Evolutionary conservation across 1,139 yeast species (phyloP).

Genomic region (Debaryomyces nepalensis): DNA sequence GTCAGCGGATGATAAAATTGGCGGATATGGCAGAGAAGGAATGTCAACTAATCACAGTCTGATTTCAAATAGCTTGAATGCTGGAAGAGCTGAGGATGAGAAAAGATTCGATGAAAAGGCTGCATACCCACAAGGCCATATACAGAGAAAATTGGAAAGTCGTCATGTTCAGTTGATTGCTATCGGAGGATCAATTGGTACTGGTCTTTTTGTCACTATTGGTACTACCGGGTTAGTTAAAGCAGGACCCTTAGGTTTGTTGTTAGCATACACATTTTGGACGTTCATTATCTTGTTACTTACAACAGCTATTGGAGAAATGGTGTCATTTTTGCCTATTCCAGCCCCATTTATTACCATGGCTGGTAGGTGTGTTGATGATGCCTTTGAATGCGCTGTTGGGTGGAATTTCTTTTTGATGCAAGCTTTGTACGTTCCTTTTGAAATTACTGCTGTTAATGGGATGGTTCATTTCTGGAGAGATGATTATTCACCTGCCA

Average conservation of each 20-base stretch:
- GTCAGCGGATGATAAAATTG: neutral
- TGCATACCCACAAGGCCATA: slow-evolving; percentile 2
- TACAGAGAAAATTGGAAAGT: slow-evolving; percentile 16
- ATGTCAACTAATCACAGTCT: neutral
- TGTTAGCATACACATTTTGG: slow-evolving; percentile 48
- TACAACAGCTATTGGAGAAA: slow-evolving; percentile 78
- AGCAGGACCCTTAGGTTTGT: slow-evolving; percentile 55
- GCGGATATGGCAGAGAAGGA: slow-evolving; percentile 5
- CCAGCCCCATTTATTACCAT: slow-evolving; percentile 62
- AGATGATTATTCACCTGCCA: slow-evolving; percentile 71
- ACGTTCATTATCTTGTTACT: slow-evolving; percentile 57
- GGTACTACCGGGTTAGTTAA: slow-evolving; percentile 43
- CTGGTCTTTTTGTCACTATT: slow-evolving; percentile 49
- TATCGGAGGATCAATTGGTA: slow-evolving; percentile 40
- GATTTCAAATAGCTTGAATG: neutral
- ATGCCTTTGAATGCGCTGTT: slow-evolving; percentile 75
- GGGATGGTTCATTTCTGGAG: slow-evolving; percentile 81
- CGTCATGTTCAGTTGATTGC: slow-evolving; percentile 42
- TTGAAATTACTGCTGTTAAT: slow-evolving; percentile 80
- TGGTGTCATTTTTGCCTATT: slow-evolving; percentile 80
- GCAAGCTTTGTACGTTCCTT: slow-evolving; percentile 78
- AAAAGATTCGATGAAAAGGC: slow-evolving; percentile 1
- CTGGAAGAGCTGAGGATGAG: slow-evolving; percentile 1
- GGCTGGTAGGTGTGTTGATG: slow-evolving; percentile 62
- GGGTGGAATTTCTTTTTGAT: slow-evolving; percentile 83